A percentile compares a stretch with the other conserved stretches of the same genome.
These are phyloP conservation scores for Sporisorium graminicola DNA, from an alignment of 1,284 basidiomycete species.

Conservation along the genomic window DNA sequence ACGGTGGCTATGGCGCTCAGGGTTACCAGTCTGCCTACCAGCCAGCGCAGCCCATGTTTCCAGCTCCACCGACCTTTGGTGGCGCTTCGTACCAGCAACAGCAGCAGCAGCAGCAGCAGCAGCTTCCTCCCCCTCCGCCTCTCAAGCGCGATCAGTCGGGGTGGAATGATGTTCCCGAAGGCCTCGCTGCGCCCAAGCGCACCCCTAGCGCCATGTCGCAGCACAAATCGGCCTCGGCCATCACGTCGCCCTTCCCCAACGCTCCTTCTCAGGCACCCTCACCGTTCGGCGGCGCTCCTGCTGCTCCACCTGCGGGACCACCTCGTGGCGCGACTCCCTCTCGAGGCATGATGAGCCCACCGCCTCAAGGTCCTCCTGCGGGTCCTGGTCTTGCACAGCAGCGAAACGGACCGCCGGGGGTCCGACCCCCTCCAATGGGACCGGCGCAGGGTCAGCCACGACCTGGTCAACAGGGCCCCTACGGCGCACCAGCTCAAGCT, in stretches of 20 bases:
- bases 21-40: conserved; percentile 69
- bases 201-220: conserved; percentile 58
- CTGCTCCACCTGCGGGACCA: conserved; percentile 64
- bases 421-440: conserved; percentile 37
- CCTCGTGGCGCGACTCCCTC: conserved; percentile 58
- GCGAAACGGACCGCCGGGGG: conserved; percentile 38
- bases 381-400: conserved; percentile 46
- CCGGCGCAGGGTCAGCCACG: conserved; percentile 28
- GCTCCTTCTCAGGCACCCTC: conserved; percentile 63
- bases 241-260: conserved; percentile 91
- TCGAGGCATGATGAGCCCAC: conserved; percentile 70
- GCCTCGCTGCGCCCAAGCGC: conserved; percentile 64
- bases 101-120: conserved; percentile 44
- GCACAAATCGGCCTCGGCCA: conserved; percentile 69
- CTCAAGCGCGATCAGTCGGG: conserved; percentile 79
- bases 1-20: conserved; percentile 37
- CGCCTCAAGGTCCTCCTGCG: conserved; percentile 39
- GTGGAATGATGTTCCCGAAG: conserved; percentile 88
- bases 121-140: conserved; percentile 70
- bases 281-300: conserved; percentile 45
- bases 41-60: conserved; percentile 57
- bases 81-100: conserved; percentile 37
- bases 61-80: conserved; percentile 71
- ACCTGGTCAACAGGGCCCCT: conserved; percentile 25
- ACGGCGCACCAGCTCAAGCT: conserved; percentile 24